These are phyloP conservation scores for Xylariaceae sp. DNA, from an alignment of 2,329 filamentous ascomycete species.

Conservation along the genomic window DNA sequence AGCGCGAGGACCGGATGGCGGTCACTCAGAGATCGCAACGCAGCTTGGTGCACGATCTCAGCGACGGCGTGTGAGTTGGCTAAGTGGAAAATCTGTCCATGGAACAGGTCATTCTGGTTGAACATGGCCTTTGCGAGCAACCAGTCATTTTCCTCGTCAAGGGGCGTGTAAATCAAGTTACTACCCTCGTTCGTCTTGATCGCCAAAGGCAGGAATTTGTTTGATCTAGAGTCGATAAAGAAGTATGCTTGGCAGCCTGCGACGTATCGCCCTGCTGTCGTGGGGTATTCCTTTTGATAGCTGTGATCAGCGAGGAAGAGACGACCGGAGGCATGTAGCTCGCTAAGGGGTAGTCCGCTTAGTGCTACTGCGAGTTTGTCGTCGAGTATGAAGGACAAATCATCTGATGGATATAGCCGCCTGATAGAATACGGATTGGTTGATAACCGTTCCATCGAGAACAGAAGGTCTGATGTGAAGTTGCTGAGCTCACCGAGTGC, in stretches of 20 bases:
- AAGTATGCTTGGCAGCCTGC: conserved; percentile 45
- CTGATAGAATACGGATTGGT: conserved; percentile 37
- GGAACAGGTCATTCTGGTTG: conserved; percentile 45
- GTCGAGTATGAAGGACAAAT: conserved; percentile 37
- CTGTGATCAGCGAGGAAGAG: conserved; percentile 43
- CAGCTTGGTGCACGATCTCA: conserved; percentile 42
- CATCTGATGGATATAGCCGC: conserved; percentile 31
- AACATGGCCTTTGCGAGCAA: conserved; percentile 48
- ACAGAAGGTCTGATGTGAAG: conserved; percentile 43
- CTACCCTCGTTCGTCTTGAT: conserved; percentile 40
- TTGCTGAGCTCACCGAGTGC: conserved; percentile 38
- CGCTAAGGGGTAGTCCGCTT: conserved; percentile 28
- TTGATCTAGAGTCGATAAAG: conserved; percentile 38
- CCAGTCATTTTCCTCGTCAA: conserved; percentile 44
- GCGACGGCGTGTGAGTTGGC: conserved; percentile 40
- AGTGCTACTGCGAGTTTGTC: conserved; percentile 30
- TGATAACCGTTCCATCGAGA: conserved; percentile 46
- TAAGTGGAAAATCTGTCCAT: conserved; percentile 41
- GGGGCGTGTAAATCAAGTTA: conserved; percentile 44
- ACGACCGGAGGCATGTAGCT: conserved; percentile 34
- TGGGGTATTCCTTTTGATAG: conserved; percentile 29
- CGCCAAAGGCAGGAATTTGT: conserved; percentile 45
- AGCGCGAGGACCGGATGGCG: conserved; percentile 43
- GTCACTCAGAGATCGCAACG: conserved; percentile 42
- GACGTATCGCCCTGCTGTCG: conserved; percentile 15